Evolutionary conservation across 805 yeast genomes (phyloP).

Genomic region (Yarrowia sp.): DNA sequence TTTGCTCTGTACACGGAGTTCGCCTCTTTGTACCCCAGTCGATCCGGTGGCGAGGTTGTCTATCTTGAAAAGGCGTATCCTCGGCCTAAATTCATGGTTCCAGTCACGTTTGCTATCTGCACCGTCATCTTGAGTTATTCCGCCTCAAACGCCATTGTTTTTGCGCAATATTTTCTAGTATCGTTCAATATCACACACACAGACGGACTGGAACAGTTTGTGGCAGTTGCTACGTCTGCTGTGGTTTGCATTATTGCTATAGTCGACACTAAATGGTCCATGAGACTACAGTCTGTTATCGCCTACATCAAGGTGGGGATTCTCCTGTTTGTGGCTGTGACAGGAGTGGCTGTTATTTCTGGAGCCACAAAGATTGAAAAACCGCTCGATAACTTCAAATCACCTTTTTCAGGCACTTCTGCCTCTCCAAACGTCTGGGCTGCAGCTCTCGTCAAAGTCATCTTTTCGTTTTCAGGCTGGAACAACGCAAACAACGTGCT

Average conservation of each 20-base stretch:
- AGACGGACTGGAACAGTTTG: background rate
- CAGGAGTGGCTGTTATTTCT: background rate
- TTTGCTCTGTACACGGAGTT: conserved; percentile 6
- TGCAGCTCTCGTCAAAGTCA: background rate
- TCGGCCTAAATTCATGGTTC: background rate
- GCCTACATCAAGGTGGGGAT: conserved; percentile 17
- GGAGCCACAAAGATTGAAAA: background rate
- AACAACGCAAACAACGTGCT: conserved; percentile 11
- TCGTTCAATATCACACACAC: background rate
- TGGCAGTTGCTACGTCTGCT: background rate
- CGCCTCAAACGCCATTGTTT: conserved; percentile 8
- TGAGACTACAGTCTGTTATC: background rate
- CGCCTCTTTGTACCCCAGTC: conserved; percentile 26
- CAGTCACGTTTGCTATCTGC: conserved; percentile 13
- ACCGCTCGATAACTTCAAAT: conserved; percentile 6
- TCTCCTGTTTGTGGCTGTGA: background rate
- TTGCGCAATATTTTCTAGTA: background rate
- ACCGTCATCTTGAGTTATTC: background rate
- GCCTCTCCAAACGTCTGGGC: conserved; percentile 1
- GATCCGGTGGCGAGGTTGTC: conserved; percentile 28
- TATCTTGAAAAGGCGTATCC: conserved; percentile 11
- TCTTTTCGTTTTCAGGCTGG: conserved; percentile 14
- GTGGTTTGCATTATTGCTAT: background rate
- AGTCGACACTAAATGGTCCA: background rate
- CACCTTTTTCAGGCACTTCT: background rate